phyloP scores from a whole-genome alignment of 2,329 filamentous ascomycete species.

The Penicillium corylophilum region DNA sequence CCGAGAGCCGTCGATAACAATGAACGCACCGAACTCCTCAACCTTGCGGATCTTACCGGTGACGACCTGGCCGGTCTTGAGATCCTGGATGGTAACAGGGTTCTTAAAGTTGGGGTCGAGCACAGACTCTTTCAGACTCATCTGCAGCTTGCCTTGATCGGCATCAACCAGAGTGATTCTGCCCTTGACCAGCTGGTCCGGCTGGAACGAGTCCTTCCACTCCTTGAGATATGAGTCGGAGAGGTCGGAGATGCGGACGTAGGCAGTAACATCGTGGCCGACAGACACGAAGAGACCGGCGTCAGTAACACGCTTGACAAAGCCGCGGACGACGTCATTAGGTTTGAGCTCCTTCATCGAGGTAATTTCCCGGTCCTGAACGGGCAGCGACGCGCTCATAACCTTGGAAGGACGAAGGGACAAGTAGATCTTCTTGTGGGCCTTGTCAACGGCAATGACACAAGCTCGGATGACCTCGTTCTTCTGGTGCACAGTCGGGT shows the following conservation, averaged over 20 bases:
- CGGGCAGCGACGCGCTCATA: constrained; percentile 76
- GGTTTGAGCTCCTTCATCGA: constrained; percentile 68
- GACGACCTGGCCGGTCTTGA: constrained; percentile 76
- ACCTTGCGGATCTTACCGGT: constrained; percentile 92
- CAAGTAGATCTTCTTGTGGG: constrained; percentile 80
- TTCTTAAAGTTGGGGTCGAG: constrained; percentile 76
- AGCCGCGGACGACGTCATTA: constrained; percentile 82
- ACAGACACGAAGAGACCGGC: constrained; percentile 86
- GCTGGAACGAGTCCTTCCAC: constrained; percentile 85
- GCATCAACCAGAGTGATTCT: constrained; percentile 73
- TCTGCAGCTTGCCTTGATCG: constrained; percentile 69
- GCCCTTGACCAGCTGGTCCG: constrained; percentile 87
- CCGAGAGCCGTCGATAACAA: constrained; percentile 79
- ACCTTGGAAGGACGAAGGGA: constrained; percentile 86
- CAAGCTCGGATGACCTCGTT: constrained; percentile 88
- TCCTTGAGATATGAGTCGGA: constrained; percentile 92
- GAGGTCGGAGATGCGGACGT: constrained; percentile 82
- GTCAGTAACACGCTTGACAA: constrained; percentile 85
- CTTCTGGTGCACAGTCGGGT: constrained; percentile 72
- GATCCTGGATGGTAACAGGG: constrained; percentile 70
- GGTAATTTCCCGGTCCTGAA: constrained; percentile 78
- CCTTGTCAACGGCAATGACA: constrained; percentile 72
- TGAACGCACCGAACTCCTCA: constrained; percentile 92
- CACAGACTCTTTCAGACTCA: constrained; percentile 83
- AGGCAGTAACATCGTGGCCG: constrained; percentile 75